Base-by-base conservation (phyloP, 192 early-diverging fungal species). In the Bifiguratus adelaidae region DNA sequence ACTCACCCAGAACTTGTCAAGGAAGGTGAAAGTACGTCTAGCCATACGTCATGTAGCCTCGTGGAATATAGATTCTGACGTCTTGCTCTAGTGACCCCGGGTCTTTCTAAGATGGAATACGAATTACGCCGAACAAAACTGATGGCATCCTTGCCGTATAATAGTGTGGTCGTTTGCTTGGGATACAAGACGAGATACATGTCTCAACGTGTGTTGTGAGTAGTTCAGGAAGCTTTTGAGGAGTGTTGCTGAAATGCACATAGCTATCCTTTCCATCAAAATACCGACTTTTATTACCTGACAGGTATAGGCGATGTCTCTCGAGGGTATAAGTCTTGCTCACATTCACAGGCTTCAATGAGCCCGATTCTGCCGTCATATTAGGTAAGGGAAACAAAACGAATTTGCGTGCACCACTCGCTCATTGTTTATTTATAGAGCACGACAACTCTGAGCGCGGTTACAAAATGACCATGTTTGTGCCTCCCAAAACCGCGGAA, bases 251-350 rank as follows among this genome's bases (percentile, higher is more conserved):
- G 21, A 18, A 5, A 23, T 26, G 12, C 18, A 26, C 21, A 11
- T 56, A 82, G 80, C 46, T 90, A 98, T 56, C 81, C 78, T 19
- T 98, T 92, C 58, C 86, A 92, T 50, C 95, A 98, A 55, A 74
- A 88, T 48, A 90, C 92, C 5, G 85, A 98, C 50, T 80, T 95
- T 55, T 80, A 77, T 50, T 97, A 97, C 46, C 65, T 97, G 27
- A 68, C 59, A 28, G 76, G 67, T 70, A 55, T 41, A 33, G 32
- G n/a, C n/a, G 32, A 33, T 33, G 8, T 9, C 32, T 9, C n/a
- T 33, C 8, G n/a, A 33, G 8, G 32, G 8, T 33, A 8, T n/a
- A 33, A 20, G 7, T 40, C 37, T 20, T 20, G 5, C 15, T 40
- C 7, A 7, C 22, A 9, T 7, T 13, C 16, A 71, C 74, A 41